Evolutionary conservation across 257 asterid genomes (phyloP).

Genomic region (Scutellaria barbata): DNA sequence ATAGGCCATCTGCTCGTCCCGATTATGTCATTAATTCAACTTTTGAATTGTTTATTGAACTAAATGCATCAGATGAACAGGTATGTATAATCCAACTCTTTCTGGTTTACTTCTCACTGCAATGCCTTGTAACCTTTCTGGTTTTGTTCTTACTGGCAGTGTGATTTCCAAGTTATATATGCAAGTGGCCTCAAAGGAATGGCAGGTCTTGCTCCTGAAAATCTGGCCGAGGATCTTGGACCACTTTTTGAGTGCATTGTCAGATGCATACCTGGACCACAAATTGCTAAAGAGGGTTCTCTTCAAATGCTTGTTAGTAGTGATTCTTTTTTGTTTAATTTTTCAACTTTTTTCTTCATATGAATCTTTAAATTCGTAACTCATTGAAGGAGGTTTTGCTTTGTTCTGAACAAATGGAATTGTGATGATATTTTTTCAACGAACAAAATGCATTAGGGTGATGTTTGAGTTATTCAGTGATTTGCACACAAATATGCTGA

Average conservation of each 20-base stretch:
- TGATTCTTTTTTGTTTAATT: slow-evolving; percentile 21
- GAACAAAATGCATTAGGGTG: not conserved
- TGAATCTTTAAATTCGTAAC: slow-evolving; percentile 22
- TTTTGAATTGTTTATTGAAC: slow-evolving; percentile 91
- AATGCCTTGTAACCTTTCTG: slow-evolving; percentile 2
- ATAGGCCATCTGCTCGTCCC: slow-evolving; percentile 97
- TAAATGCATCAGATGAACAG: slow-evolving; percentile 98
- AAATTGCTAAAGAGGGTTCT: slow-evolving; percentile 80
- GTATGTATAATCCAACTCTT: slow-evolving; percentile 43
- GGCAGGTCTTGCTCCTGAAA: slow-evolving; percentile 94
- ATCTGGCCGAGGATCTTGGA: slow-evolving; percentile 88
- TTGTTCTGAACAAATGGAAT: not conserved
- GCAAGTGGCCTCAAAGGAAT: slow-evolving; percentile 97
- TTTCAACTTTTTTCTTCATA: slow-evolving; percentile 14
- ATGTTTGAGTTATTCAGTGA: slow-evolving; percentile 20
- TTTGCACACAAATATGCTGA: not conserved
- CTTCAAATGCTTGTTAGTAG: slow-evolving; percentile 97
- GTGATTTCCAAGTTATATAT: slow-evolving; percentile 97
- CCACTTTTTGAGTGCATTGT: slow-evolving; percentile 89
- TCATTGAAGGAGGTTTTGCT: slow-evolving; percentile 15
- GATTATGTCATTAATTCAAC: slow-evolving; percentile 92
- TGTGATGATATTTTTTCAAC: slow-evolving; percentile 1
- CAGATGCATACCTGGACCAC: slow-evolving; percentile 98
- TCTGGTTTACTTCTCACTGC: not conserved
- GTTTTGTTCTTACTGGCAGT: slow-evolving; percentile 56